phyloP scores from a whole-genome alignment of 768 basidiomycete genomes.

The Pleurotus tuber-regium region DNA sequence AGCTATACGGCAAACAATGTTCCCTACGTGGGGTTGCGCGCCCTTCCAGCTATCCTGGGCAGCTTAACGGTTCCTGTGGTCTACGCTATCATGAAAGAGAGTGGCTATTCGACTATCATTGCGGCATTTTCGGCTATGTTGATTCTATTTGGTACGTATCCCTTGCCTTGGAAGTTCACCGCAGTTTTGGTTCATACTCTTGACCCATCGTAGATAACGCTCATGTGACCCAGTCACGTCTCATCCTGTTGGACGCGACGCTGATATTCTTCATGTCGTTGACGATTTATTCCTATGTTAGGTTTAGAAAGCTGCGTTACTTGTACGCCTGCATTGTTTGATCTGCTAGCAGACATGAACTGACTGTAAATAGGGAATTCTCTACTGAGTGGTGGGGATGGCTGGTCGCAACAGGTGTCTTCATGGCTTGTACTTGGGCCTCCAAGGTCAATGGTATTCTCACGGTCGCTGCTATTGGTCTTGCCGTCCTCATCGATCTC shows the following conservation, averaged over 20 bases:
- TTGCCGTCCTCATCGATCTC: conserved; percentile 89
- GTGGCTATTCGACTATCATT: conserved; percentile 90
- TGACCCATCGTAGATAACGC: conserved; percentile 71
- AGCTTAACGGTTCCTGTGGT: conserved; percentile 89
- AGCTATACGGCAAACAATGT: conserved; percentile 84
- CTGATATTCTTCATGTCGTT: conserved; percentile 95
- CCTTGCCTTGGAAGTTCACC: background rate
- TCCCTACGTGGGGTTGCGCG: conserved; percentile 91
- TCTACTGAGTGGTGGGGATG: conserved; percentile 92
- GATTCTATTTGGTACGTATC: conserved; percentile 78
- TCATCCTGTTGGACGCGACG: conserved; percentile 93
- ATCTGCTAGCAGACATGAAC: too few relatives aligned
- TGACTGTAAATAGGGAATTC: conserved; percentile 62
- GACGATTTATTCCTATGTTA: conserved; percentile 89
- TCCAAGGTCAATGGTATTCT: conserved; percentile 98
- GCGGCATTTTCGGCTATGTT: conserved; percentile 87
- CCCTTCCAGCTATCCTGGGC: conserved; percentile 88
- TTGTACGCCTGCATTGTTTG: conserved; percentile 41
- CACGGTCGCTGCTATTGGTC: conserved; percentile 84
- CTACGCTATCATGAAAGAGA: conserved; percentile 97
- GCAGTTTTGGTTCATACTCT: background rate
- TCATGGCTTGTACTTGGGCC: conserved; percentile 94
- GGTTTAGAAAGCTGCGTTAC: conserved; percentile 94
- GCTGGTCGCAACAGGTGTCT: conserved; percentile 85
- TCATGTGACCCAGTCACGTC: conserved; percentile 92